Evolutionary conservation across 441 rosid species (phyloP).

Genomic region (Cnidoscolus chayamansa): DNA sequence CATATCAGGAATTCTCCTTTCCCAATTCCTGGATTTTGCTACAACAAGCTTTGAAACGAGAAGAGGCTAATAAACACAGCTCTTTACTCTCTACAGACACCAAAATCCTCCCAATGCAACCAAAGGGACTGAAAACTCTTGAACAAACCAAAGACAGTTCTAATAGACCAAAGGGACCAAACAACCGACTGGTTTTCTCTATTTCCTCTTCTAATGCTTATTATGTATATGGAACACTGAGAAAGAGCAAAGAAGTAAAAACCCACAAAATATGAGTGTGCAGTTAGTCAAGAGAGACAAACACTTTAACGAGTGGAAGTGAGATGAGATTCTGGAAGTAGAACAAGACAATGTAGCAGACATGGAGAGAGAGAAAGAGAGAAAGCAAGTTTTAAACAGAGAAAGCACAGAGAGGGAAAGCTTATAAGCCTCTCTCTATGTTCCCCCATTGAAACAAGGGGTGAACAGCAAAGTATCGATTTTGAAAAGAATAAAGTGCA

Average conservation of each 20-base stretch:
- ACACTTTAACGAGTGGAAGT: slow-evolving; percentile 56
- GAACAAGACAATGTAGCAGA: slow-evolving; percentile 74
- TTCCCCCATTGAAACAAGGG: slow-evolving; percentile 34
- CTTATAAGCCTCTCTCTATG: slow-evolving; percentile 30
- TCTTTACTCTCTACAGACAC: not conserved
- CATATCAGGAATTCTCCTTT: slow-evolving; percentile 24
- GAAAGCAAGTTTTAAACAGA: slow-evolving; percentile 29
- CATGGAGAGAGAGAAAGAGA: slow-evolving; percentile 31
- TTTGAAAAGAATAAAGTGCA: slow-evolving; percentile 78
- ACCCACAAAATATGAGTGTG: slow-evolving; percentile 36
- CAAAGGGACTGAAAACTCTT: slow-evolving; percentile 1
- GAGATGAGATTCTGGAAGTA: slow-evolving; percentile 66
- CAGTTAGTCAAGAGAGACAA: slow-evolving; percentile 29
- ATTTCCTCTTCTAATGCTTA: slow-evolving; percentile 19
- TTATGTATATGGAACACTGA: slow-evolving; percentile 14
- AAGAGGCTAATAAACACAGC: slow-evolving; percentile 16
- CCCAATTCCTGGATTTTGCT: slow-evolving; percentile 20
- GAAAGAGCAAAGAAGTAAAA: slow-evolving; percentile 22
- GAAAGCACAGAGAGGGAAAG: slow-evolving; percentile 17
- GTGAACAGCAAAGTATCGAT: slow-evolving; percentile 63
- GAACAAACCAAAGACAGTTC: not conserved
- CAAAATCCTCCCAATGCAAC: slow-evolving; percentile 23
- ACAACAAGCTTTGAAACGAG: not conserved
- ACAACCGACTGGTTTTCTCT: slow-evolving; percentile 28
- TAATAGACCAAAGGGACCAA: slow-evolving; percentile 25